A percentile compares a stretch with the other conserved stretches of the same genome.
Evolutionary conservation across 2,329 filamentous ascomycete genomes (phyloP).

Genomic region (Dactylellina cionopaga): DNA sequence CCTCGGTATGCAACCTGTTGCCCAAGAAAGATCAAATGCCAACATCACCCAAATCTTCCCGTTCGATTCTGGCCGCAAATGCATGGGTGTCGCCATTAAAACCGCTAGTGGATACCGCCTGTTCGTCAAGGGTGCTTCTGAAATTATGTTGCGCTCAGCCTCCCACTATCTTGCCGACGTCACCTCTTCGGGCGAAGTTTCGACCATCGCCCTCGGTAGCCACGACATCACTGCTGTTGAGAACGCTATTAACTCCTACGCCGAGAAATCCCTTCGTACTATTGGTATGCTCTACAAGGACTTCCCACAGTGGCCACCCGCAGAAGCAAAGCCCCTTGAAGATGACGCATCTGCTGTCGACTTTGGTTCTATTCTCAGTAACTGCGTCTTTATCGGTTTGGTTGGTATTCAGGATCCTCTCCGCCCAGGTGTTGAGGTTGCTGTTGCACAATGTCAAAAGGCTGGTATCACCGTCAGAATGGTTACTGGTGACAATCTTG

Average conservation of each 20-base stretch:
- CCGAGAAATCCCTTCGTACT: slow-evolving; percentile 80
- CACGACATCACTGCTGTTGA: slow-evolving; percentile 63
- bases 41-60: slow-evolving; percentile 74
- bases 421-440: slow-evolving; percentile 62
- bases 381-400: slow-evolving; percentile 66
- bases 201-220: slow-evolving; percentile 53
- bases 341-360: slow-evolving; percentile 62
- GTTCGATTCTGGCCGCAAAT: slow-evolving; percentile 80
- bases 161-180: slow-evolving; percentile 58
- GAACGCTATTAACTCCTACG: slow-evolving; percentile 78
- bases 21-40: slow-evolving; percentile 70
- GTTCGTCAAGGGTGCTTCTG: slow-evolving; percentile 69
- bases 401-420: slow-evolving; percentile 65
- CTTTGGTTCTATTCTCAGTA: slow-evolving; percentile 65
- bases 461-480: slow-evolving; percentile 65
- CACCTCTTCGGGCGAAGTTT: slow-evolving; percentile 31
- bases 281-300: slow-evolving; percentile 86
- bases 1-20: slow-evolving; percentile 73
- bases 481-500: slow-evolving; percentile 65
- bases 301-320: slow-evolving; percentile 84
- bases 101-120: slow-evolving; percentile 65
- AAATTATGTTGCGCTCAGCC: slow-evolving; percentile 69
- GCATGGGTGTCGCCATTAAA: slow-evolving; percentile 69
- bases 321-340: slow-evolving; percentile 67
- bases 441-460: slow-evolving; percentile 62